These are phyloP conservation scores for Ammopiptanthus mongolicus DNA, from an alignment of 306 rosid genomes.

Conservation along the genomic window DNA sequence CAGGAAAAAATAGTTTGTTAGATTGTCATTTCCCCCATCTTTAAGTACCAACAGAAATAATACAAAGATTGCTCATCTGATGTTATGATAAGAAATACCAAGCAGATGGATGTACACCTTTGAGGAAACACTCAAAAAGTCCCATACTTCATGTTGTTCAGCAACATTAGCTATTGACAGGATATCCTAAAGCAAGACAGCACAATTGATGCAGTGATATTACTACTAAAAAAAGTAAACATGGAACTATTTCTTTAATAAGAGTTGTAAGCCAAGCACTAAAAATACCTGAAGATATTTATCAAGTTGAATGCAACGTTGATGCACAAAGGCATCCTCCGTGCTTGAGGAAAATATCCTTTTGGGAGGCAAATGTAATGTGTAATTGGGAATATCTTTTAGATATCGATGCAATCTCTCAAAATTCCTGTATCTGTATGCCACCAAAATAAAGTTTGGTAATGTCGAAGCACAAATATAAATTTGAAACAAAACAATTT, in stretches of 20 bases:
- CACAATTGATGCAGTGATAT: slow-evolving; percentile 18
- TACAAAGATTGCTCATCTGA: not conserved
- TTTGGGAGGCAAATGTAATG: slow-evolving; percentile 89
- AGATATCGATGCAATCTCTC: slow-evolving; percentile 93
- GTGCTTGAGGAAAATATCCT: slow-evolving; percentile 97
- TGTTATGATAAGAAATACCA: slow-evolving; percentile 11
- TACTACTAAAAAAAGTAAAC: not conserved
- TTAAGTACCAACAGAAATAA: not conserved
- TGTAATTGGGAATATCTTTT: slow-evolving; percentile 87
- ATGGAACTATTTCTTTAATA: not conserved
- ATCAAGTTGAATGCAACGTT: slow-evolving; percentile 90
- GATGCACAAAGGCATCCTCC: slow-evolving; percentile 95
- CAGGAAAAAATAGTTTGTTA: not conserved
- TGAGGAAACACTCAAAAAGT: slow-evolving; percentile 85
- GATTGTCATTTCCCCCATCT: slow-evolving; percentile 11
- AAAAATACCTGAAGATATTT: slow-evolving; percentile 77
- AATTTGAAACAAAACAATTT: not conserved
- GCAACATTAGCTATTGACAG: slow-evolving; percentile 92
- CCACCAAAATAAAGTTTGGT: slow-evolving; percentile 8
- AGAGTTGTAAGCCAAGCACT: slow-evolving; percentile 13
- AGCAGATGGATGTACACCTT: slow-evolving; percentile 50
- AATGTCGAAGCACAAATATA: slow-evolving; percentile 7
- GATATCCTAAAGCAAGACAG: slow-evolving; percentile 56
- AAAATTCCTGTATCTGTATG: slow-evolving; percentile 85
- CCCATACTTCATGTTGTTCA: slow-evolving; percentile 99